phyloP scores from a whole-genome alignment of 306 rosid species.

The Casuarina glauca region DNA sequence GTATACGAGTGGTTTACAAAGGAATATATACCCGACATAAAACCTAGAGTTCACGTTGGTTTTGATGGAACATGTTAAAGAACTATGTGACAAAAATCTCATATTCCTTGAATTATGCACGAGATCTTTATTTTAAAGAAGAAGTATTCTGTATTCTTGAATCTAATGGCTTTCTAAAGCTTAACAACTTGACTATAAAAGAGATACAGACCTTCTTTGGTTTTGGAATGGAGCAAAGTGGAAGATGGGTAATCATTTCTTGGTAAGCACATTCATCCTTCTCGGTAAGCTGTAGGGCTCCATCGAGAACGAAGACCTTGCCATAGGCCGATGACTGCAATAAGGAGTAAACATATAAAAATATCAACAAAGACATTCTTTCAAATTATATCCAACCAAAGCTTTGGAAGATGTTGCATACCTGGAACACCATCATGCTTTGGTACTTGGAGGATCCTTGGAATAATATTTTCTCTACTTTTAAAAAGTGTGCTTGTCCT shows the following conservation, averaged over 20 bases:
- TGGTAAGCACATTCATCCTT: slow-evolving; percentile 75
- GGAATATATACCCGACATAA: no score
- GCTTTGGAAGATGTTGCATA: neutral
- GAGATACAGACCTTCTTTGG: slow-evolving; percentile 50
- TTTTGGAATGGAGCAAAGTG: slow-evolving; percentile 69
- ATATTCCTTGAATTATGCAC: no score
- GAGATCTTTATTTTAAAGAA: no score
- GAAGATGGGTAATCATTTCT: slow-evolving; percentile 77
- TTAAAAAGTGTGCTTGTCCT: slow-evolving; percentile 72
- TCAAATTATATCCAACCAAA: neutral
- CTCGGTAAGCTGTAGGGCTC: slow-evolving; percentile 63
- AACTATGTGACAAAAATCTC: no score
- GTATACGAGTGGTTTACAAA: no score
- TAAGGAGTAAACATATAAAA: neutral
- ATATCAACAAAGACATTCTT: neutral
- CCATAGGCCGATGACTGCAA: slow-evolving; percentile 60
- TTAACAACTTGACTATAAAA: neutral
- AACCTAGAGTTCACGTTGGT: no score
- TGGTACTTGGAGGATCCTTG: slow-evolving; percentile 62
- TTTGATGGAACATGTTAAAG: no score
- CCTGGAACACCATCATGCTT: slow-evolving; percentile 66
- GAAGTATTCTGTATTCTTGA: no score
- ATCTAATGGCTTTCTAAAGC: no score
- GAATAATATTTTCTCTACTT: slow-evolving; percentile 55
- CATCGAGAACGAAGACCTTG: slow-evolving; percentile 60